These are phyloP conservation scores for Yarrowia divulgata DNA, from an alignment of 805 yeast genomes.

Conservation along the genomic window DNA sequence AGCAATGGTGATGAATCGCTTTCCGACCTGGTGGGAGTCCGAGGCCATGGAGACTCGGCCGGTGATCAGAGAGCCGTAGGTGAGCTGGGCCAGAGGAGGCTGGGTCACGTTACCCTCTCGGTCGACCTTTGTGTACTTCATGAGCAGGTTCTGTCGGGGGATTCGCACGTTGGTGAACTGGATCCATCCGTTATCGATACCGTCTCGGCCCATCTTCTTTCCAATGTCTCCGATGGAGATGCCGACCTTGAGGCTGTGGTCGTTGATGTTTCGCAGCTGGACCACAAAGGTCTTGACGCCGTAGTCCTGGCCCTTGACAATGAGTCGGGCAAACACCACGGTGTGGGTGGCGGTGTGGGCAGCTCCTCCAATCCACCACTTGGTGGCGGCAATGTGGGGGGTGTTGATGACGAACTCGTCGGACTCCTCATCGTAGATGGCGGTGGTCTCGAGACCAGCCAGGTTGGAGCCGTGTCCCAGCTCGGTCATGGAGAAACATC, in stretches of 20 bases:
- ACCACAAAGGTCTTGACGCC: constrained; percentile 94
- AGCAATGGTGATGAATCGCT: constrained; percentile 83
- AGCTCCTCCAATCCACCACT: constrained; percentile 99
- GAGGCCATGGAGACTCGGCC: constrained; percentile 91
- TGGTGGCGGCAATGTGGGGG: constrained; percentile 91
- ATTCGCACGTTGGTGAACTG: constrained; percentile 84
- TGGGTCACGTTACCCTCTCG: constrained; percentile 72
- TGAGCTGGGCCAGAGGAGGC: constrained; percentile 87
- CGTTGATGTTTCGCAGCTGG: constrained; percentile 76
- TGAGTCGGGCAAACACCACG: constrained; percentile 82
- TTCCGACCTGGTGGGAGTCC: constrained; percentile 82
- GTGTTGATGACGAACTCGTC: constrained; percentile 81
- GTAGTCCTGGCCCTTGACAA: constrained; percentile 82
- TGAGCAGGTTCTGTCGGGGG: constrained; percentile 83
- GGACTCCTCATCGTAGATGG: constrained; percentile 69
- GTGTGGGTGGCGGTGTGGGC: constrained; percentile 93
- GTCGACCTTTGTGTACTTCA: constrained; percentile 76
- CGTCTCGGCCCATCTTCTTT: constrained; percentile 94
- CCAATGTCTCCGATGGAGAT: constrained; percentile 90
- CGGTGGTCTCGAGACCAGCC: constrained; percentile 92
- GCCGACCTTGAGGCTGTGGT: constrained; percentile 78
- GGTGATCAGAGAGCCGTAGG: constrained; percentile 84
- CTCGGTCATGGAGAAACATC: constrained; percentile 95
- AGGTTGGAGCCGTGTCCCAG: constrained; percentile 94
- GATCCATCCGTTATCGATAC: constrained; percentile 96